These are phyloP conservation scores for Mycothermus thermophilus DNA, from an alignment of 495 filamentous ascomycete genomes.

Conservation along the genomic window DNA sequence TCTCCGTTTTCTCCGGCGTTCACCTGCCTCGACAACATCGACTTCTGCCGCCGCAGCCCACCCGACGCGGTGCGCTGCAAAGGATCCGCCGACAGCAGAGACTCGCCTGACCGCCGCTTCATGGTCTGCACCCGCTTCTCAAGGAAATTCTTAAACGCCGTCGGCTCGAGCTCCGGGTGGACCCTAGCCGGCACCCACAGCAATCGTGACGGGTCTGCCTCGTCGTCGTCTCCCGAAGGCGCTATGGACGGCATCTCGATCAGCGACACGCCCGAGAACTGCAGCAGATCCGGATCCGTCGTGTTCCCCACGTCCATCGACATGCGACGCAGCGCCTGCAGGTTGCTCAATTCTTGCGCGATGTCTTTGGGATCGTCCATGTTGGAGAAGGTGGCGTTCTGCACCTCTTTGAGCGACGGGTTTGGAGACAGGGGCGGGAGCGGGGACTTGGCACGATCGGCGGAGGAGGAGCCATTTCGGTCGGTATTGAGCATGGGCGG, in stretches of 20 bases:
- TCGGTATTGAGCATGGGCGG: slow-evolving; percentile 33
- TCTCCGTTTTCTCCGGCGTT: slow-evolving; percentile 52
- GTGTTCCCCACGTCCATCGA: slow-evolving; percentile 93
- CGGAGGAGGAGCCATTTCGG: slow-evolving; percentile 33
- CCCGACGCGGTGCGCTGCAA: slow-evolving; percentile 47
- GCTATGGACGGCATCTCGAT: slow-evolving; percentile 57
- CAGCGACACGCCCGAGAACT: slow-evolving; percentile 49
- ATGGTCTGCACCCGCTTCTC: slow-evolving; percentile 85
- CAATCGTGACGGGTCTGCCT: slow-evolving; percentile 74
- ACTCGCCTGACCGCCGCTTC: slow-evolving; percentile 65
- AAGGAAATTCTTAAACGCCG: slow-evolving; percentile 92
- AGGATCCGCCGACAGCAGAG: slow-evolving; percentile 51
- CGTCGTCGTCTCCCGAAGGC: slow-evolving; percentile 62
- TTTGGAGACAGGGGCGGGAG: slow-evolving; percentile 41
- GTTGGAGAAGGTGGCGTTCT: slow-evolving; percentile 64
- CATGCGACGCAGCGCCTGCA: slow-evolving; percentile 91
- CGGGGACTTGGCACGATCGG: slow-evolving; percentile 33
- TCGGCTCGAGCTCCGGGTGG: slow-evolving; percentile 89
- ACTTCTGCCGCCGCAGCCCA: slow-evolving; percentile 73
- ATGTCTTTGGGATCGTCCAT: slow-evolving; percentile 89
- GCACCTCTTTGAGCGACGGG: slow-evolving; percentile 41
- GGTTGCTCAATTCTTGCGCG: slow-evolving; percentile 85
- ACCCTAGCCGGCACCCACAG: slow-evolving; percentile 94
- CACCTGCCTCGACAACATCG: slow-evolving; percentile 88
- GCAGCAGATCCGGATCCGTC: slow-evolving; percentile 85